Evolutionary conservation across 2,329 filamentous ascomycete genomes (phyloP).

Genomic region (Scytalidium sp.): DNA sequence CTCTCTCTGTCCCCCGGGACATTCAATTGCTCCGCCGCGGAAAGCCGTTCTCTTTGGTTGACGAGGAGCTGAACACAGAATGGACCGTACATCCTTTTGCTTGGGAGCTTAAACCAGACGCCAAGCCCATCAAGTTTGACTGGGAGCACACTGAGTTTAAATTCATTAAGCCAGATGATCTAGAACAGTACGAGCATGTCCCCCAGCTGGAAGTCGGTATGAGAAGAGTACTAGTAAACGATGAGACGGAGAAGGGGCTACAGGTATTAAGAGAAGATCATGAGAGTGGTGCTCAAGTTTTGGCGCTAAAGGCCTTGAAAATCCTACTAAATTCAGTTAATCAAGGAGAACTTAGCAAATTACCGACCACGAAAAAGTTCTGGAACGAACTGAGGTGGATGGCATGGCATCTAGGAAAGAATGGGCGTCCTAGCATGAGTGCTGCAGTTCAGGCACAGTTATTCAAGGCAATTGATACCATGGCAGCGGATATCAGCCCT

Average conservation of each 20-base stretch:
- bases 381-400: slow-evolving; percentile 54
- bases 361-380: slow-evolving; percentile 36
- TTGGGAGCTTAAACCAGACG: slow-evolving; percentile 44
- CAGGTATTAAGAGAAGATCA: slow-evolving; percentile 51
- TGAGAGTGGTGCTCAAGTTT: slow-evolving; percentile 54
- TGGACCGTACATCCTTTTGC: slow-evolving; percentile 65
- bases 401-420: slow-evolving; percentile 63
- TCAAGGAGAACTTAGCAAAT: slow-evolving; percentile 24
- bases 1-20: slow-evolving; percentile 36
- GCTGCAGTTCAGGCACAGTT: slow-evolving; percentile 53
- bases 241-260: slow-evolving; percentile 44
- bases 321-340: slow-evolving; percentile 45
- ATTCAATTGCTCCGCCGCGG: slow-evolving; percentile 33
- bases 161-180: slow-evolving; percentile 45
- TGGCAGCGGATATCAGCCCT: background rate
- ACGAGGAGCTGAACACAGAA: slow-evolving; percentile 48
- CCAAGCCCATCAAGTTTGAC: slow-evolving; percentile 48
- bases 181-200: slow-evolving; percentile 48
- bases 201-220: slow-evolving; percentile 56
- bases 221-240: slow-evolving; percentile 48
- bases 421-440: slow-evolving; percentile 64
- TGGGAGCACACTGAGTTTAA: slow-evolving; percentile 63
- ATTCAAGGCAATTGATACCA: slow-evolving; percentile 38
- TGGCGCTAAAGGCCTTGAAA: slow-evolving; percentile 51
- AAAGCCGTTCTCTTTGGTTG: slow-evolving; percentile 55